Percentiles rank a stretch among this genome's conserved stretches.
Evolutionary conservation across 1,139 yeast genomes (phyloP).

Genomic region (Arxiozyma slooffiae): DNA sequence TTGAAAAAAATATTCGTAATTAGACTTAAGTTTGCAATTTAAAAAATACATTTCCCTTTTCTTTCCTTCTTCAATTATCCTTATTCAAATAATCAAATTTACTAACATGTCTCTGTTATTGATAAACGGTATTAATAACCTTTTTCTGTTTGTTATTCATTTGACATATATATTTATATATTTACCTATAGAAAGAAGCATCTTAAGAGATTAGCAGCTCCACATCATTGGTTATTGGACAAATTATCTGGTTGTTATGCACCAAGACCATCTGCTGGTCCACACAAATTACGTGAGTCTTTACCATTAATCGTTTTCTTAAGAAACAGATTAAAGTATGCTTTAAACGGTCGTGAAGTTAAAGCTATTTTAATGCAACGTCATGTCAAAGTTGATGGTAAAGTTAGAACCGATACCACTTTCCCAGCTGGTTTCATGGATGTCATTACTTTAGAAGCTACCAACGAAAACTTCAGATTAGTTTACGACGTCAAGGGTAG

Average conservation of each 20-base stretch:
- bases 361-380: conserved; percentile 99
- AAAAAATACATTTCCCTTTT: not conserved
- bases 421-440: conserved; percentile 99
- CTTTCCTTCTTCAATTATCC: not conserved
- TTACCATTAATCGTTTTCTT: conserved; percentile 95
- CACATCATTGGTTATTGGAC: conserved; percentile 99
- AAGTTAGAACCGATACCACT: conserved; percentile 97
- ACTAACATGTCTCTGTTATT: not conserved
- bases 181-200: conserved; percentile 57
- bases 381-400: conserved; percentile 97
- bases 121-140: not conserved
- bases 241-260: conserved; percentile 99
- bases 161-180: not conserved
- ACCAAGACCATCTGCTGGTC: conserved; percentile 99
- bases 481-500: conserved; percentile 97
- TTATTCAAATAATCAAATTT: not conserved
- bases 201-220: conserved; percentile 97
- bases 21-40: too few relatives aligned
- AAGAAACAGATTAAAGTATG: conserved; percentile 99
- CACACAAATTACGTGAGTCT: conserved; percentile 98
- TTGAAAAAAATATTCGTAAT: too few relatives aligned
- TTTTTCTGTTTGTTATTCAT: too few relatives aligned
- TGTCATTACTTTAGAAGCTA: conserved; percentile 91
- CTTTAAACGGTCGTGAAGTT: conserved; percentile 98
- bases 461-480: conserved; percentile 98